phyloP scores from a whole-genome alignment of 805 yeast genomes.

The Candida pseudoglaebosa region DNA sequence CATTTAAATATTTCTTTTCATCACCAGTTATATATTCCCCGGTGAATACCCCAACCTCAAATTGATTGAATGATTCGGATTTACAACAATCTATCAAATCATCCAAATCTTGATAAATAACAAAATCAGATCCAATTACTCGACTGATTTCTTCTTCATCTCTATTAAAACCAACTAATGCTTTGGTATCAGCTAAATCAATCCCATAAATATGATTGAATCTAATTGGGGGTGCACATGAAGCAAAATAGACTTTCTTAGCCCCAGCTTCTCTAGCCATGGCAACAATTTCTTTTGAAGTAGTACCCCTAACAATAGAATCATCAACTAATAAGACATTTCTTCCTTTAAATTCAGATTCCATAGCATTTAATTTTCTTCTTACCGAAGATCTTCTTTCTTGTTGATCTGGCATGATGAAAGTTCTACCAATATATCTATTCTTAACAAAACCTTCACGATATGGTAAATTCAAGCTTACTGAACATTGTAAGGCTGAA shows the following conservation, averaged over 20 bases:
- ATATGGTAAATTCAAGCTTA: constrained; percentile 72
- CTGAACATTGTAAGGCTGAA: constrained; percentile 90
- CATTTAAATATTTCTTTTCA: constrained; percentile 75
- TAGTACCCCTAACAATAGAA: constrained; percentile 96
- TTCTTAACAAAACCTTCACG: constrained; percentile 97
- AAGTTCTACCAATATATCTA: constrained; percentile 95
- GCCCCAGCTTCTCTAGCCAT: constrained; percentile 99
- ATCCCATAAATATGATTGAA: constrained; percentile 95
- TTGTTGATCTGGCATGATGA: constrained; percentile 96
- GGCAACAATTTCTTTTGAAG: constrained; percentile 90
- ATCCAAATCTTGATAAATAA: constrained; percentile 79
- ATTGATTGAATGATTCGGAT: constrained; percentile 49
- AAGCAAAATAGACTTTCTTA: constrained; percentile 87
- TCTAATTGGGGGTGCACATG: constrained; percentile 98
- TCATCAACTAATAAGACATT: constrained; percentile 91
- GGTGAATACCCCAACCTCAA: constrained; percentile 96
- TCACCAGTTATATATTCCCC: constrained; percentile 94
- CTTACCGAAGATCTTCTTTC: constrained; percentile 92
- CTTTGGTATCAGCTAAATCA: constrained; percentile 92
- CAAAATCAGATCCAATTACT: constrained; percentile 85
- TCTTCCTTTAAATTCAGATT: constrained; percentile 79
- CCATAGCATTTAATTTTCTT: constrained; percentile 94
- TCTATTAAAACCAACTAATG: constrained; percentile 82
- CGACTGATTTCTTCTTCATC: constrained; percentile 70
- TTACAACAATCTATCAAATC: constrained; percentile 81